Conservation (phyloP, 2,329 filamentous ascomycete genomes). For the Botrytis hyacinthi region DNA sequence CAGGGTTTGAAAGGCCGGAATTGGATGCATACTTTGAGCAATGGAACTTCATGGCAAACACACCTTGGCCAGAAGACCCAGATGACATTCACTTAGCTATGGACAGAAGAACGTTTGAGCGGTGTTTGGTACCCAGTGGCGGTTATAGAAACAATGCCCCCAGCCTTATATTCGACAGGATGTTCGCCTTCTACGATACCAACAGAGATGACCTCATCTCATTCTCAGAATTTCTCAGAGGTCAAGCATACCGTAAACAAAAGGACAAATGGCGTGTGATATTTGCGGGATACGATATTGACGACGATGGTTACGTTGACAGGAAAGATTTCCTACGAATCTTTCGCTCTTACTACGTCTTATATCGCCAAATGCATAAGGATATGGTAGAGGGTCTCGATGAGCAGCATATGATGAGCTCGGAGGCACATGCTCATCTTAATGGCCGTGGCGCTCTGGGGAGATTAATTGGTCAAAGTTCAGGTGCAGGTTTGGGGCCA, state of each 20-base stretch:
- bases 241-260: slow-evolving; percentile 67
- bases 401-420: slow-evolving; percentile 73
- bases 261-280: slow-evolving; percentile 70
- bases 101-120: slow-evolving; percentile 89
- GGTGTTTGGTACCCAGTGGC: slow-evolving; percentile 82
- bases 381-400: slow-evolving; percentile 78
- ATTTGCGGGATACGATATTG: slow-evolving; percentile 88
- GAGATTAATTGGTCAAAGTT: slow-evolving; percentile 53
- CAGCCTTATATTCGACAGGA: slow-evolving; percentile 90
- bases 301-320: slow-evolving; percentile 81
- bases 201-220: slow-evolving; percentile 86
- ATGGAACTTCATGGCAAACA: slow-evolving; percentile 89
- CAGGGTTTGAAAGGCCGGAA: slow-evolving; percentile 79
- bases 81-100: slow-evolving; percentile 77
- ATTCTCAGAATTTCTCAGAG: slow-evolving; percentile 87
- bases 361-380: slow-evolving; percentile 84
- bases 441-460: slow-evolving; percentile 69
- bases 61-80: slow-evolving; percentile 78
- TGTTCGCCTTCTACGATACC: slow-evolving; percentile 95
- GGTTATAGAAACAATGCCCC: slow-evolving; percentile 74
- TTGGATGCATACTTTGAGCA: slow-evolving; percentile 95
- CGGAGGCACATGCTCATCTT: slow-evolving; percentile 73
- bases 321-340: slow-evolving; percentile 86
- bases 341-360: slow-evolving; percentile 87
- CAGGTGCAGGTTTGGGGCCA: slow-evolving; percentile 34